Conservation (phyloP, 2,329 filamentous ascomycete genomes). For the Pseudomassariella vexata region DNA sequence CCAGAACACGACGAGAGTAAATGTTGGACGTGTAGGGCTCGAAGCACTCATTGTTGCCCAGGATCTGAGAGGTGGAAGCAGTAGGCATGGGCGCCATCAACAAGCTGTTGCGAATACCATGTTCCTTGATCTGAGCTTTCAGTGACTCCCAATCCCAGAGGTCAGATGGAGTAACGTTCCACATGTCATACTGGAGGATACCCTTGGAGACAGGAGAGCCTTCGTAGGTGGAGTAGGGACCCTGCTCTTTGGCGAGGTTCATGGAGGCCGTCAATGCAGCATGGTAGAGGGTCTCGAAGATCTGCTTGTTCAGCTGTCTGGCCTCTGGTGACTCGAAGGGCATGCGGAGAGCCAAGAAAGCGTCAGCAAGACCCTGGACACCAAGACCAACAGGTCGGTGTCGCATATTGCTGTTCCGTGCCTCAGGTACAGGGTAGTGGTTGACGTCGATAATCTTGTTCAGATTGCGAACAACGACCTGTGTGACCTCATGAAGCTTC, state of each 20-base stretch:
- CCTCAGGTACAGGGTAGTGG: conserved; percentile 95
- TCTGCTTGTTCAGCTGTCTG: conserved; percentile 90
- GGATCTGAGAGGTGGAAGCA: conserved; percentile 92
- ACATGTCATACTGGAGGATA: conserved; percentile 98
- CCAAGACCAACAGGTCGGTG: conserved; percentile 94
- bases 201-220: conserved; percentile 93
- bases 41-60: conserved; percentile 99
- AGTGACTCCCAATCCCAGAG: conserved; percentile 94
- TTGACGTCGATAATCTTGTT: conserved; percentile 99
- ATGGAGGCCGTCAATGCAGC: conserved; percentile 85
- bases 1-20: conserved; percentile 95
- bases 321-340: conserved; percentile 96
- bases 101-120: conserved; percentile 92
- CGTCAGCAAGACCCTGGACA: conserved; percentile 96
- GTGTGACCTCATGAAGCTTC: conserved; percentile 90
- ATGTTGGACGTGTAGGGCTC: conserved; percentile 99
- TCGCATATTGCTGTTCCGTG: conserved; percentile 92
- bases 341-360: conserved; percentile 92
- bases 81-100: conserved; percentile 97
- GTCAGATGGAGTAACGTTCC: conserved; percentile 86
- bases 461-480: conserved; percentile 88
- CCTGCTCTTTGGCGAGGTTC: conserved; percentile 76
- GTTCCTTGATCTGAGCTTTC: conserved; percentile 85
- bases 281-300: conserved; percentile 99
- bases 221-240: conserved; percentile 83